phyloP scores from a whole-genome alignment of 371 early-diverging fungal species.

The Hamiltosporidium magnivora region DNA sequence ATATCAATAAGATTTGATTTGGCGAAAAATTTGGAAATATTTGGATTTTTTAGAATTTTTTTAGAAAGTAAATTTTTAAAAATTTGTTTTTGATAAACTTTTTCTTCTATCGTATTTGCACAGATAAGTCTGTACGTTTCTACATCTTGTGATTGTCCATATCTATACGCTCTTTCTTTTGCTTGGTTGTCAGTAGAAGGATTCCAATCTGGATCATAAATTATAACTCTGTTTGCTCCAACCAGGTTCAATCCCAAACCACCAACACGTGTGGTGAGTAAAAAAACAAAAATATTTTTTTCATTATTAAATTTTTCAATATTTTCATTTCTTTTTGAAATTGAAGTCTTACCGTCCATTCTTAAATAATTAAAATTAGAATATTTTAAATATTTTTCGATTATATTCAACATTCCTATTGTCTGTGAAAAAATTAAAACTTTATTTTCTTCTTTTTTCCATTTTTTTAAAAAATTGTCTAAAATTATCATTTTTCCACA shows the following conservation, averaged over 20 bases:
- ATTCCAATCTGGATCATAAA: conserved; percentile 95
- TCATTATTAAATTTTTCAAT: conserved; percentile 73
- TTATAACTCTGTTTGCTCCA: conserved; percentile 79
- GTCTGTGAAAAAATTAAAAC: conserved; percentile 86
- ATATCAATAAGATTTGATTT: conserved; percentile 13
- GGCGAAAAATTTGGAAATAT: conserved; percentile 14
- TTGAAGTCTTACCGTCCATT: conserved; percentile 85
- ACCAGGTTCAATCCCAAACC: conserved; percentile 85
- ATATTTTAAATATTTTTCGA: conserved; percentile 62
- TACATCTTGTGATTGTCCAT: conserved; percentile 76
- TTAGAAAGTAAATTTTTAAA: conserved; percentile 34
- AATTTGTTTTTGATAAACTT: conserved; percentile 70
- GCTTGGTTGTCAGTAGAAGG: conserved; percentile 89
- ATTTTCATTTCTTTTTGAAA: conserved; percentile 63
- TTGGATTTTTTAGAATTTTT: conserved; percentile 28
- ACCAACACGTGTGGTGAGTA: conserved; percentile 86
- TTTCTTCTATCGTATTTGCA: conserved; percentile 86
- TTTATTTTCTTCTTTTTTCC: conserved; percentile 69
- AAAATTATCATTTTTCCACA: conserved; percentile 78
- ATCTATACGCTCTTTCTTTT: conserved; percentile 80
- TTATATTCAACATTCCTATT: conserved; percentile 79
- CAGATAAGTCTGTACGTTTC: conserved; percentile 89
- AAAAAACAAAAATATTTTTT: conserved; percentile 64
- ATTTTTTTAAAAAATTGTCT: conserved; percentile 65
- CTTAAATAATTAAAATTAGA: conserved; percentile 63